Conservation (phyloP, 345 rosid genomes). For the Eucalyptus leucophloia region DNA sequence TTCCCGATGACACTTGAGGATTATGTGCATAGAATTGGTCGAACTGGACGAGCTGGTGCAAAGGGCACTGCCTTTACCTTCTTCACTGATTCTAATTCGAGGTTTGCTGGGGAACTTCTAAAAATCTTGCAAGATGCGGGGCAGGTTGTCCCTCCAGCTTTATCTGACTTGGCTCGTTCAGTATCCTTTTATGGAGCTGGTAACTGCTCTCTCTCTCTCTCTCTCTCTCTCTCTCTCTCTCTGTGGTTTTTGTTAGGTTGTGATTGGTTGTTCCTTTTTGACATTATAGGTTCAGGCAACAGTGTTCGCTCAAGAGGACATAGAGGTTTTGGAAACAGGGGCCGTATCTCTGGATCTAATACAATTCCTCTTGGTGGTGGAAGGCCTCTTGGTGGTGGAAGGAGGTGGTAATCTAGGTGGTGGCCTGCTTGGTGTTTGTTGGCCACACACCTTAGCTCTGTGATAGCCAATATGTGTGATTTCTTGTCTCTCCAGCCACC, state of each 20-base stretch:
- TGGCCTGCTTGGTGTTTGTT: not conserved
- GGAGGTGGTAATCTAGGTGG: constrained; percentile 33
- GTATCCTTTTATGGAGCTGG: constrained; percentile 44
- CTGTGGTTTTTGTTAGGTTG: not conserved
- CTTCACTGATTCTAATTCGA: constrained; percentile 75
- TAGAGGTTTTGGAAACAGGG: constrained; percentile 58
- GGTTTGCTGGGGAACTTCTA: constrained; percentile 74
- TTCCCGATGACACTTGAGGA: constrained; percentile 90
- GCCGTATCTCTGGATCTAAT: constrained; percentile 64
- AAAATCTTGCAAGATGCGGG: constrained; percentile 91
- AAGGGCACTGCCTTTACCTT: constrained; percentile 83
- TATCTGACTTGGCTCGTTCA: constrained; percentile 52
- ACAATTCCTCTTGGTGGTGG: constrained; percentile 44
- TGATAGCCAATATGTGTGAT: not conserved
- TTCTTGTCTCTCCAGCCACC: not conserved
- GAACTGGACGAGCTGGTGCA: constrained; percentile 99
- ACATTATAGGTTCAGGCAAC: constrained; percentile 36
- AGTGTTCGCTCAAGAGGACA: constrained; percentile 74
- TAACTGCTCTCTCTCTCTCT: not conserved
- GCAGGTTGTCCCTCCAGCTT: constrained; percentile 58
- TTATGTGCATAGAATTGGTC: constrained; percentile 92
- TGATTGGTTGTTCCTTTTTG: not conserved
- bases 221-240: not conserved
- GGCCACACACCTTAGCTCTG: not conserved
- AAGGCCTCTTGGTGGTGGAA: constrained; percentile 55